phyloP scores from a whole-genome alignment of 2,329 filamentous ascomycete genomes.

The Hirsutella rhossiliensis region DNA sequence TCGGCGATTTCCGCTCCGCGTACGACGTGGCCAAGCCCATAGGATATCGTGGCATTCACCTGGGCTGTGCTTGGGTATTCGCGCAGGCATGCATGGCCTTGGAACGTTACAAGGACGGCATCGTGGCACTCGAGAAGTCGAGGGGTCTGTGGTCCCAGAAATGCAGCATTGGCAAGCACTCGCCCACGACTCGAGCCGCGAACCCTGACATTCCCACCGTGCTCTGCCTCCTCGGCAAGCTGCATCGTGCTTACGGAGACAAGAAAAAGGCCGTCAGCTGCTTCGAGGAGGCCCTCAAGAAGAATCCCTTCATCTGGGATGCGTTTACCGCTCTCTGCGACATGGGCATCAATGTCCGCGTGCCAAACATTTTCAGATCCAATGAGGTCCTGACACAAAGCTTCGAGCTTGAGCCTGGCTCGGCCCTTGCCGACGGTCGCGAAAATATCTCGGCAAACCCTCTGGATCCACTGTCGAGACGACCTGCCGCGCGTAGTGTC shows the following conservation, averaged over 20 bases:
- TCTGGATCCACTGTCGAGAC: slow-evolving; percentile 29
- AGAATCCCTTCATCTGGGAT: slow-evolving; percentile 97
- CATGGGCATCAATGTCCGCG: slow-evolving; percentile 67
- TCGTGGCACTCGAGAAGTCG: slow-evolving; percentile 72
- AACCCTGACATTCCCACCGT: slow-evolving; percentile 75
- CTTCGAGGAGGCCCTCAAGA: slow-evolving; percentile 79
- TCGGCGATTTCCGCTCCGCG: slow-evolving; percentile 73
- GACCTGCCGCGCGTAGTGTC: slow-evolving; percentile 24
- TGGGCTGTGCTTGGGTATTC: slow-evolving; percentile 85
- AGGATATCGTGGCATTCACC: slow-evolving; percentile 58
- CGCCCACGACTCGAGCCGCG: slow-evolving; percentile 59
- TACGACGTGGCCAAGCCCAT: slow-evolving; percentile 68
- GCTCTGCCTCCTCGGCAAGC: slow-evolving; percentile 73
- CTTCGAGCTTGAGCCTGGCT: slow-evolving; percentile 25
- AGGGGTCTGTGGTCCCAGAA: slow-evolving; percentile 63
- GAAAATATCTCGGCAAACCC: slow-evolving; percentile 20
- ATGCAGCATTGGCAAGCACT: slow-evolving; percentile 73
- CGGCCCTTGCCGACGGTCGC: slow-evolving; percentile 19
- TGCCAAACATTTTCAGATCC: slow-evolving; percentile 77
- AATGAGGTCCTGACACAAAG: slow-evolving; percentile 40
- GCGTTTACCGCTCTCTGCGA: slow-evolving; percentile 84
- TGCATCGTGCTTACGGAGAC: slow-evolving; percentile 73
- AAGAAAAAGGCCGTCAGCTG: slow-evolving; percentile 73
- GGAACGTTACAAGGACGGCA: slow-evolving; percentile 69
- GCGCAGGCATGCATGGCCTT: slow-evolving; percentile 78